Base-by-base conservation (phyloP, 495 filamentous ascomycete genomes). In the Aspergillus homomorphus region DNA sequence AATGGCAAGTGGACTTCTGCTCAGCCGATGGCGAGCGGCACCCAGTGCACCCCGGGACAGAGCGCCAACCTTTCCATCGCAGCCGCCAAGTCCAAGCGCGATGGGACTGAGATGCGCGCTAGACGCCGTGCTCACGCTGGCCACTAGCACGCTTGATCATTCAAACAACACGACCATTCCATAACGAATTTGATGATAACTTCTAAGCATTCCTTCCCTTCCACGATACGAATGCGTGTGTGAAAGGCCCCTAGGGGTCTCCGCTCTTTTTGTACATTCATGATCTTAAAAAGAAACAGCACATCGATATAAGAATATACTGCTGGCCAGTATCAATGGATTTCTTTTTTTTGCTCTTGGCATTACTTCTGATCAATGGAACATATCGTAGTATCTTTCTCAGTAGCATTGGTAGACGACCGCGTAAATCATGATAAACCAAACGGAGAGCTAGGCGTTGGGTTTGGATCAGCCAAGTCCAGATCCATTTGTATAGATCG, bases 21-120 rank as follows among this genome's bases (percentile, higher is more conserved):
- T 21, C 75, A 83, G 54, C 63, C 71, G 30, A 72, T 89, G 74
- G 79, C 87, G 0, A 64, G 77, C 0, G 87, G 87, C 50, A 89
- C 83, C 3, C 64, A 68, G 30, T 90, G 87, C 73, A 78, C 61
- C 19, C 46, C 76, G 23, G 87, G 87, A 22, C 64, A 77, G 57
- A 76, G 76, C 56, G 59, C 62, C 4, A 64, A 68, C 3, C 72
- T 90, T 24, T 54, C 66, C 7, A 64, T 82, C 44, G 57, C 58
- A 21, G 64, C 66, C 22, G 58, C 63, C 16, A 51, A 44, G 26
- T 48, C 64, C 62, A 65, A 68, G 5, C 73, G 69, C 51, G 63
- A 60, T 44, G 30, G 69, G 24, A 71, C 68, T 9, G 69, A 58
- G 26, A 69, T 73, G 68, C 73, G 72, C 30, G 66, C 66, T 63